phyloP scores from a whole-genome alignment of 805 yeast species.

The Lachancea cidri region DNA sequence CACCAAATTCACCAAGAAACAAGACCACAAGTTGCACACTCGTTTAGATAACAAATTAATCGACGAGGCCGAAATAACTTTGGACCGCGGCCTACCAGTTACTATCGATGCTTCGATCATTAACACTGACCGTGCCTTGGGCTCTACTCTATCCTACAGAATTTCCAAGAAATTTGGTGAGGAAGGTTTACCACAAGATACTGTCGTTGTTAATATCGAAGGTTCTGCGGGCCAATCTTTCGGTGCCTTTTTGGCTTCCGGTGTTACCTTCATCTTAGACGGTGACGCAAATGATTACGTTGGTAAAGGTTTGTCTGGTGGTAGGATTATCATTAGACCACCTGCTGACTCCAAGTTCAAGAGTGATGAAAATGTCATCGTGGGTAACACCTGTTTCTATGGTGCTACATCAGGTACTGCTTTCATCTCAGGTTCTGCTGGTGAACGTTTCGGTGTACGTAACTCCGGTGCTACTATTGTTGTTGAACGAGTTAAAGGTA shows the following conservation, averaged over 20 bases:
- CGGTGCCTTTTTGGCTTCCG: conserved; percentile 96
- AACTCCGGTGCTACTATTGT: conserved; percentile 98
- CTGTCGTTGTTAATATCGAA: conserved; percentile 82
- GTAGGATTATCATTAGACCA: conserved; percentile 87
- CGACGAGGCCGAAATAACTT: conserved; percentile 92
- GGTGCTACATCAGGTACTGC: conserved; percentile 97
- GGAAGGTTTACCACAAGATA: conserved; percentile 89
- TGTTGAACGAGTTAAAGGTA: conserved; percentile 90
- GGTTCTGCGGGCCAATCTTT: conserved; percentile 99
- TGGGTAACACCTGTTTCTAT: conserved; percentile 95
- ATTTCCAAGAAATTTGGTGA: conserved; percentile 93
- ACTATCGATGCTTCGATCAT: conserved; percentile 89
- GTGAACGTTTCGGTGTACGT: conserved; percentile 97
- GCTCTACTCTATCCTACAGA: conserved; percentile 91
- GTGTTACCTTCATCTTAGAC: conserved; percentile 89
- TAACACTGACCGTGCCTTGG: conserved; percentile 95
- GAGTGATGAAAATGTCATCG: conserved; percentile 93
- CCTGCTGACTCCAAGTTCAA: conserved; percentile 78
- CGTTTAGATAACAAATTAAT: conserved; percentile 93
- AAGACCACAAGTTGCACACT: conserved; percentile 88
- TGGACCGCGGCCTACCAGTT: conserved; percentile 93
- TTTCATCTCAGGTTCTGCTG: conserved; percentile 93
- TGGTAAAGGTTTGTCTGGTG: conserved; percentile 96
- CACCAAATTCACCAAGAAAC: conserved; percentile 85
- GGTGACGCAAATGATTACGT: conserved; percentile 99